Conservation (phyloP, 768 basidiomycete genomes). For the Rhizopogon salebrosus region DNA sequence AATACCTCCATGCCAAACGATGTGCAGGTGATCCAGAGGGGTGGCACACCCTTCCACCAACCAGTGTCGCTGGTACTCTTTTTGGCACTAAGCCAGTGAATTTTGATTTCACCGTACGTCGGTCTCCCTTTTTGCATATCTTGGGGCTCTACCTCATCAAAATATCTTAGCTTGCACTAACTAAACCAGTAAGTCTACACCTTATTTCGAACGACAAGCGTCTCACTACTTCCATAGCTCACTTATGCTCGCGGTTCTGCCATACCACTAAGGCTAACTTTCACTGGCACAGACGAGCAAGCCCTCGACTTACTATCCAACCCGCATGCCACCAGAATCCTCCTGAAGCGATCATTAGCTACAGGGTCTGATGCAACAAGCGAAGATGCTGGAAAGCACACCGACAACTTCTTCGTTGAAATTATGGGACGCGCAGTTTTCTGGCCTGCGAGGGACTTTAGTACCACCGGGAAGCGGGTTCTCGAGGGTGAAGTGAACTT, state of each 20-base stretch:
- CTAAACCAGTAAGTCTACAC: conserved; percentile 36
- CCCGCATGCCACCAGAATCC: conserved; percentile 34
- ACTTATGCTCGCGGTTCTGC: conserved; percentile 46
- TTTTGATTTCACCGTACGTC: conserved; percentile 29
- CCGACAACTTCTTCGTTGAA: conserved; percentile 43
- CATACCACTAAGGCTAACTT: conserved; percentile 44
- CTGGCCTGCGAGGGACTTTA: conserved; percentile 32
- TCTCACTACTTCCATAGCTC: conserved; percentile 28
- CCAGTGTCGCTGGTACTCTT: conserved; percentile 29
- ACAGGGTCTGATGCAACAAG: conserved; percentile 45
- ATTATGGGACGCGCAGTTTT: conserved; percentile 41
- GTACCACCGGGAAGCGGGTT: conserved; percentile 26
- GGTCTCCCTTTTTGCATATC: not conserved
- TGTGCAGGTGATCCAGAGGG: conserved; percentile 32
- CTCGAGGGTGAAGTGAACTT: conserved; percentile 50
- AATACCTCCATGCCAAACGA: not conserved
- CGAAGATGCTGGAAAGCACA: conserved; percentile 31
- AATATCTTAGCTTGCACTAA: conserved; percentile 38
- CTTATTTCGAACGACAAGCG: not conserved
- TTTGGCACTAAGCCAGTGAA: conserved; percentile 27
- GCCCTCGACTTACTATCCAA: conserved; percentile 46
- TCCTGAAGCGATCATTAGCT: conserved; percentile 41
- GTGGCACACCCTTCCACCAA: conserved; percentile 30
- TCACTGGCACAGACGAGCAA: conserved; percentile 39
- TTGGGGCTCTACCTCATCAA: not conserved